These are phyloP conservation scores for Globisporangium heterothallicum DNA, from an alignment of 352 stramenopile species.

Conservation along the genomic window DNA sequence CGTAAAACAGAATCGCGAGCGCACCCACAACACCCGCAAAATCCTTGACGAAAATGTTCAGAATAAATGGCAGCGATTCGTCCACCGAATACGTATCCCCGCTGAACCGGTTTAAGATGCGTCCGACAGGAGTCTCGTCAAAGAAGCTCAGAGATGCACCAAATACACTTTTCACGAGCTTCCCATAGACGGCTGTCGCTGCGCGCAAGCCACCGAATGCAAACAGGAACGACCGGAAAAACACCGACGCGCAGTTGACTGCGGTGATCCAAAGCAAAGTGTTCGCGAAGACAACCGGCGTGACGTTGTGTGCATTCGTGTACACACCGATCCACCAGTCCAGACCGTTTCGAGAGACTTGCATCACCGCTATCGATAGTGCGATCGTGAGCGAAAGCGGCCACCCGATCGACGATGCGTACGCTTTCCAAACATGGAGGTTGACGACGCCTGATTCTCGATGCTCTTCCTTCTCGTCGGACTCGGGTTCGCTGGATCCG, in stretches of 20 bases:
- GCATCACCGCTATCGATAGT: constrained; percentile 57
- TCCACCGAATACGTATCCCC: constrained; percentile 82
- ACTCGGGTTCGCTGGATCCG: neutral
- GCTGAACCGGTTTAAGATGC: constrained; percentile 75
- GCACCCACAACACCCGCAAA: constrained; percentile 60
- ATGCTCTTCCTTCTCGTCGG: constrained; percentile 41
- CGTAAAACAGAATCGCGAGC: constrained; percentile 74
- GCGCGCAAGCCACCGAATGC: constrained; percentile 71
- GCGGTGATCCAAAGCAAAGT: constrained; percentile 60
- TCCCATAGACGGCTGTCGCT: constrained; percentile 51
- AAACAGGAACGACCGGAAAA: constrained; percentile 83
- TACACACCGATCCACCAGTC: constrained; percentile 85
- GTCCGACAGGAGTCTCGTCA: constrained; percentile 54
- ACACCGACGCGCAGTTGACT: constrained; percentile 60
- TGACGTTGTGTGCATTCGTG: constrained; percentile 51
- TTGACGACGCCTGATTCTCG: constrained; percentile 52
- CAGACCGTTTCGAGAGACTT: constrained; percentile 69
- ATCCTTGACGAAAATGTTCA: constrained; percentile 88
- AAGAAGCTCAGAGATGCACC: constrained; percentile 60
- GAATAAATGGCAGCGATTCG: constrained; percentile 83
- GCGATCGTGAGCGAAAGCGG: constrained; percentile 41
- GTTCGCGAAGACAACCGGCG: constrained; percentile 41
- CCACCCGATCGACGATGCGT: constrained; percentile 48
- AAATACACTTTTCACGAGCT: constrained; percentile 53
- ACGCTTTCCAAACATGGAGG: constrained; percentile 56